These are phyloP conservation scores for Citrus reticulata DNA, from an alignment of 345 rosid genomes.

Conservation along the genomic window DNA sequence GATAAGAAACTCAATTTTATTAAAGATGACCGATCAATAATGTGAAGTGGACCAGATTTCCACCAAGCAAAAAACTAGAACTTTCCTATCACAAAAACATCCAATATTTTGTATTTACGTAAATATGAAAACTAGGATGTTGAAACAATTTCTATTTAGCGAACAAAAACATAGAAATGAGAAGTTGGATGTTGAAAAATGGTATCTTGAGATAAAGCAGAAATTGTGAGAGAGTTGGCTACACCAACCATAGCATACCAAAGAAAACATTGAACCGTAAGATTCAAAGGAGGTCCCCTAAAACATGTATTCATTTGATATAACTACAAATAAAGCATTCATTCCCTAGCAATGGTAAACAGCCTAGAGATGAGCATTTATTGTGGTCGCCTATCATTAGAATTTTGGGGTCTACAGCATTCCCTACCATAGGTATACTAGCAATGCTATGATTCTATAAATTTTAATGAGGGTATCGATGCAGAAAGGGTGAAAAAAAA, in stretches of 20 bases:
- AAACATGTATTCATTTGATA: conserved; percentile 1
- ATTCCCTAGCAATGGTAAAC: not conserved
- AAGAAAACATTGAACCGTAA: not conserved
- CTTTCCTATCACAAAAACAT: too few relatives aligned
- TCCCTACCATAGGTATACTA: not conserved
- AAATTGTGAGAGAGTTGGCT: not conserved
- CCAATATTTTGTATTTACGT: too few relatives aligned
- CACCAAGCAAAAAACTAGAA: too few relatives aligned
- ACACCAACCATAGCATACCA: not conserved
- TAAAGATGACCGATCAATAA: too few relatives aligned
- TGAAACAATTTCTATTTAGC: not conserved
- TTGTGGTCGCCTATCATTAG: not conserved
- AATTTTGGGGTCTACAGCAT: not conserved
- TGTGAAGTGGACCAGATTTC: too few relatives aligned
- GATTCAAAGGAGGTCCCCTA: not conserved
- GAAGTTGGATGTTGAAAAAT: not conserved
- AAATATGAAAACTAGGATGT: too few relatives aligned
- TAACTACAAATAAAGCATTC: not conserved
- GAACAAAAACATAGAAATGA: conserved; percentile 12
- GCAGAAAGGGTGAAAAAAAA: not conserved
- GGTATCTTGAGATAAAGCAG: not conserved
- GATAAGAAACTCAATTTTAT: too few relatives aligned
- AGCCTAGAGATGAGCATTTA: not conserved
- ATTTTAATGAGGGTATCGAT: not conserved
- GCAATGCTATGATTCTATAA: not conserved